Evolutionary conservation across 192 early-diverging fungal species (phyloP), one percentile per base, ranked within the genome.

Genomic region (Linnemannia elongata): DNA sequence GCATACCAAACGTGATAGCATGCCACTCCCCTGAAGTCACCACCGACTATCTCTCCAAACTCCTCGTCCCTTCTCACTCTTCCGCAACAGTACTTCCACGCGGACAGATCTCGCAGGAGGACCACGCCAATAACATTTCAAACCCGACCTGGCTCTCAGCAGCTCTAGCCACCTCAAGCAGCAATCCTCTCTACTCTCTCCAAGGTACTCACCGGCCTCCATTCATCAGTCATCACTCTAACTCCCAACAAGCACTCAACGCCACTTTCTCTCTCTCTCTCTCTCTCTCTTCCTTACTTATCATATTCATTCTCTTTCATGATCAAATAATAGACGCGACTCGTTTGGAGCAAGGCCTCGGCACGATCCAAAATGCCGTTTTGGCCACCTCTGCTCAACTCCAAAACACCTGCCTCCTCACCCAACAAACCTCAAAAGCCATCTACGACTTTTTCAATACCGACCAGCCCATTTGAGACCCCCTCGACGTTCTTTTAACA

Each of bases 371-470:
- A 36, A 82, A 72, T 41, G 35, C 60, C 35, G 47, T 69, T 6
- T 44, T 76, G 8, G 81, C 75, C 20, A 41, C 81, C 27, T 60
- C 75, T 5, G 12, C 2, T 3, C 74, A 82, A 35, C 49, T 77
- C 33, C 75, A 55, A 0, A 44, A 66, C 30, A 45, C 24, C 41
- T 82, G 81, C 55, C 44, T 33, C 6, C 9, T 82, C 30, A 72
- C n/a, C 18, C 41, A 55, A 22, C 15, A 22, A 3, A 15, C 41
- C 2, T 39, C 69, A 13, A 72, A 54, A 3, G 10, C 39, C 22
- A 76, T 82, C 69, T 30, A 72, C 5, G 75, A 69, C 5, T 82
- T 77, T 39, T 82, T 82, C 41, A 75, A 82, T 15, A 73, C 73
- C 1, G 81, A 82, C 33, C 49, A 60, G 22, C 75, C 81, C 12